Conservation (phyloP, 169 alveolate species). For the Cryptosporidium muris region DNA sequence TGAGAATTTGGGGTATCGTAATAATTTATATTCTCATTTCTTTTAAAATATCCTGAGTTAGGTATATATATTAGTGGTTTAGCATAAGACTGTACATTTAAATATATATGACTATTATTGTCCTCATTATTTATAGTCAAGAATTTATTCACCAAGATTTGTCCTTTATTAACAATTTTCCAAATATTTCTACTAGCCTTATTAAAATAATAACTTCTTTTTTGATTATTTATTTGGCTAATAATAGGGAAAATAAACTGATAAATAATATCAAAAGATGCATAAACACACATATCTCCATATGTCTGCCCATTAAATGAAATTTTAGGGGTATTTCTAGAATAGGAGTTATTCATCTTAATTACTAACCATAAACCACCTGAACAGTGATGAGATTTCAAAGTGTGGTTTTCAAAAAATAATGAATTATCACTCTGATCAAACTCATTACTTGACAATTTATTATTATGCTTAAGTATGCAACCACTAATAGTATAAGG, state of each 20-base stretch:
- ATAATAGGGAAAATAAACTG: constrained; percentile 47
- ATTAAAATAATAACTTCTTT: constrained; percentile 24
- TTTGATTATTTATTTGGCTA: constrained; percentile 40
- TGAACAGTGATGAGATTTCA: background rate
- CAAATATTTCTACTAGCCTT: constrained; percentile 33
- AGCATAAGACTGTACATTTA: constrained; percentile 32
- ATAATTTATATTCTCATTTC: background rate
- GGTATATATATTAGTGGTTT: constrained; percentile 44
- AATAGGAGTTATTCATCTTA: constrained; percentile 20
- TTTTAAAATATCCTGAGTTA: background rate
- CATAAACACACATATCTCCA: constrained; percentile 47
- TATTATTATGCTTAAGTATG: background rate
- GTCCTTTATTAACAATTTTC: constrained; percentile 46
- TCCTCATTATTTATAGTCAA: constrained; percentile 4
- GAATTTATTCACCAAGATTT: constrained; percentile 20
- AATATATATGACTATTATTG: constrained; percentile 18
- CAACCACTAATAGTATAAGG: constrained; percentile 12
- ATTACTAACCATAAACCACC: constrained; percentile 60
- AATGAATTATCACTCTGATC: background rate
- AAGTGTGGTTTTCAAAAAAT: constrained; percentile 4
- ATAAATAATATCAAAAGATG: constrained; percentile 43
- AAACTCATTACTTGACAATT: background rate
- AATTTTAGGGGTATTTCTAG: constrained; percentile 49
- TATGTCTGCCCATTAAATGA: constrained; percentile 18
- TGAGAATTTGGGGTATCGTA: no score